A percentile compares a stretch with the other conserved stretches of the same genome.
phyloP scores from a whole-genome alignment of 2,329 filamentous ascomycete genomes.

The Talaromyces sp. region DNA sequence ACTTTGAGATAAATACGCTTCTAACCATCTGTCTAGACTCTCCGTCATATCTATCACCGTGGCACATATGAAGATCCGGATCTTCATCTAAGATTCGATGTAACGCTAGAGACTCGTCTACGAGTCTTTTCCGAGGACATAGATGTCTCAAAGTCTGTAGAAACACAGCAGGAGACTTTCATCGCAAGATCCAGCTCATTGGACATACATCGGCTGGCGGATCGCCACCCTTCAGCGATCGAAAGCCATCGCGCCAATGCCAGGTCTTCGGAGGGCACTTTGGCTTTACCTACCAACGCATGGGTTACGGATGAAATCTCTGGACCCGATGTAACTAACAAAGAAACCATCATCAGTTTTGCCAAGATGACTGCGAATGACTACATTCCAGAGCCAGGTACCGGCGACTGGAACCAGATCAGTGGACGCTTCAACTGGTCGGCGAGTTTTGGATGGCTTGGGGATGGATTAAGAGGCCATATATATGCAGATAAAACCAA shows the following conservation, averaged over 20 bases:
- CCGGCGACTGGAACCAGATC: conserved; percentile 79
- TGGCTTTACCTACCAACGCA: conserved; percentile 38
- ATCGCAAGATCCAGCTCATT: conserved; percentile 58
- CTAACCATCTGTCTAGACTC: conserved; percentile 30
- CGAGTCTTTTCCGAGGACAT: conserved; percentile 39
- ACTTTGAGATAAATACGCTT: not conserved
- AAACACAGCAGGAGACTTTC: conserved; percentile 52
- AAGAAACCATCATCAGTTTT: conserved; percentile 75
- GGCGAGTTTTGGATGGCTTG: conserved; percentile 87
- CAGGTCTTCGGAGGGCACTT: conserved; percentile 55
- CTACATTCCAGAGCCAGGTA: conserved; percentile 70
- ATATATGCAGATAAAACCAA: conserved; percentile 85
- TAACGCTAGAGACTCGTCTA: conserved; percentile 60
- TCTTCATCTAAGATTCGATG: conserved; percentile 73
- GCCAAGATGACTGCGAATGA: conserved; percentile 87
- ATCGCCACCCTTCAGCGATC: conserved; percentile 71
- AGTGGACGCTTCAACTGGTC: conserved; percentile 77
- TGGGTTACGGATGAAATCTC: conserved; percentile 79
- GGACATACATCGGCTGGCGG: conserved; percentile 75
- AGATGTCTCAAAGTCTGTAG: conserved; percentile 38
- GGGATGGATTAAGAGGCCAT: conserved; percentile 84
- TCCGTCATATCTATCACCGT: conserved; percentile 91
- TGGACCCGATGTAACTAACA: conserved; percentile 80
- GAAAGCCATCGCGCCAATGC: conserved; percentile 65
- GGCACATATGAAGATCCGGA: conserved; percentile 74